phyloP scores from a whole-genome alignment of 1,284 basidiomycete genomes.

The Marasmius fiardii region DNA sequence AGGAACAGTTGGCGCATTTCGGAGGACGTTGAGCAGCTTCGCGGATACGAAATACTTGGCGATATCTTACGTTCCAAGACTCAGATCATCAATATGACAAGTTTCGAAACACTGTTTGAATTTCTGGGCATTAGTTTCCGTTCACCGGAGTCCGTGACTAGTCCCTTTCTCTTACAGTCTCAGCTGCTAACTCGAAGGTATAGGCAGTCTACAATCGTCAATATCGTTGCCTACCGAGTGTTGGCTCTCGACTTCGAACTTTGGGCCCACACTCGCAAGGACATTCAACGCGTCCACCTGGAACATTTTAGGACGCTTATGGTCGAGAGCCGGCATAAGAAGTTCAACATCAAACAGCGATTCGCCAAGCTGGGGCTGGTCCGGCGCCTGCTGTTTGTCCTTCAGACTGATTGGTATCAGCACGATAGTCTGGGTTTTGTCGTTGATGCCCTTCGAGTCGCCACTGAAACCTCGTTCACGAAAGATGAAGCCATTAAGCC shows the following conservation, averaged over 20 bases:
- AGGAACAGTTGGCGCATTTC: conserved; percentile 88
- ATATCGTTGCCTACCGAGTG: conserved; percentile 78
- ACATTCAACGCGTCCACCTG: conserved; percentile 76
- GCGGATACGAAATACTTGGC: conserved; percentile 86
- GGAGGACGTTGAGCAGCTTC: conserved; percentile 85
- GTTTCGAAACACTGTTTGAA: conserved; percentile 77
- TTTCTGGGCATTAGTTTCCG: conserved; percentile 83
- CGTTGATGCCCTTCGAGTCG: conserved; percentile 55
- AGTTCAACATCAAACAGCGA: conserved; percentile 71
- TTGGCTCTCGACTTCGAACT: conserved; percentile 89
- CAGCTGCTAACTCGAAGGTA: conserved; percentile 2
- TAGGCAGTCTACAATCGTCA: conserved; percentile 80
- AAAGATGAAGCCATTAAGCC: conserved; percentile 80
- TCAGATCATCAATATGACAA: conserved; percentile 71
- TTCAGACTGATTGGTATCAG: conserved; percentile 76
- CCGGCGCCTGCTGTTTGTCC: conserved; percentile 74
- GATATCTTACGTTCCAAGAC: conserved; percentile 73
- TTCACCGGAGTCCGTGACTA: conserved; percentile 63
- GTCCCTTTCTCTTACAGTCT: conserved; percentile 2
- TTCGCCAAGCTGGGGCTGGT: conserved; percentile 72
- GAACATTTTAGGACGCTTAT: conserved; percentile 80
- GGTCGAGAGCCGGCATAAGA: conserved; percentile 64
- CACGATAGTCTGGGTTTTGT: conserved; percentile 51
- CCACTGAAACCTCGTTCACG: conserved; percentile 60
- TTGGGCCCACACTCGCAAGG: conserved; percentile 71